phyloP scores from a whole-genome alignment of 805 yeast genomes.

The Saccharomycopsis sp. region DNA sequence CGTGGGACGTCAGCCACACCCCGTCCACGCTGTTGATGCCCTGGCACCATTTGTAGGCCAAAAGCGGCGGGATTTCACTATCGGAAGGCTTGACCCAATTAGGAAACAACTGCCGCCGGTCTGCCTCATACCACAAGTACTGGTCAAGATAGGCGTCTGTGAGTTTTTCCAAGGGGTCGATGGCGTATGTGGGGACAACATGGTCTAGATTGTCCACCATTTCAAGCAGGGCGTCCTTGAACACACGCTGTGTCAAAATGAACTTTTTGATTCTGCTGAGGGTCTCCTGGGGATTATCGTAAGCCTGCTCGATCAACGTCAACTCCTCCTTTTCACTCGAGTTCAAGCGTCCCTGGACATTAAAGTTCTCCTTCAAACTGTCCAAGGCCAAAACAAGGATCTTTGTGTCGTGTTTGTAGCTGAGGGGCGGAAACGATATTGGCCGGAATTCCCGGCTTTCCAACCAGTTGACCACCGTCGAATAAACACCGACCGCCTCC shows the following conservation, averaged over 20 bases:
- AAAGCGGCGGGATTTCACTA: slow-evolving; percentile 83
- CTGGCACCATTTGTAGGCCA: slow-evolving; percentile 91
- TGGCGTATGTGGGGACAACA: slow-evolving; percentile 75
- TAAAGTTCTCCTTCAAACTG: slow-evolving; percentile 72
- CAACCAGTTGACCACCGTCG: slow-evolving; percentile 87
- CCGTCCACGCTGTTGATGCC: slow-evolving; percentile 73
- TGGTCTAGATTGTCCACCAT: slow-evolving; percentile 89
- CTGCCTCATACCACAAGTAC: slow-evolving; percentile 94
- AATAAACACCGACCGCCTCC: slow-evolving; percentile 82
- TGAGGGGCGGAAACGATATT: slow-evolving; percentile 88
- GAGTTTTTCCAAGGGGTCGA: slow-evolving; percentile 90
- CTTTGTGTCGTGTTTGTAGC: slow-evolving; percentile 91
- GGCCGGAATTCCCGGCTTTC: slow-evolving; percentile 78
- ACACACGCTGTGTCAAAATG: slow-evolving; percentile 80
- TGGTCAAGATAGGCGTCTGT: slow-evolving; percentile 96
- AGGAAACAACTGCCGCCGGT: slow-evolving; percentile 80
- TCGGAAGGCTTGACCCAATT: slow-evolving; percentile 96
- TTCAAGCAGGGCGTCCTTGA: slow-evolving; percentile 79
- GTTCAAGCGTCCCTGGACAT: slow-evolving; percentile 69
- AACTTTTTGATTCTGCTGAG: slow-evolving; percentile 77
- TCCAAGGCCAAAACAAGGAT: slow-evolving; percentile 84
- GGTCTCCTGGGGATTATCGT: slow-evolving; percentile 94
- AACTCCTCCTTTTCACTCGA: slow-evolving; percentile 87
- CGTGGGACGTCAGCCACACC: slow-evolving; percentile 74
- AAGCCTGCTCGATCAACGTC: slow-evolving; percentile 91